Percentiles rank a stretch among this genome's conserved stretches.
Evolutionary conservation across 2,329 filamentous ascomycete genomes (phyloP).

Genomic region (Arthrobotrys megalospora): DNA sequence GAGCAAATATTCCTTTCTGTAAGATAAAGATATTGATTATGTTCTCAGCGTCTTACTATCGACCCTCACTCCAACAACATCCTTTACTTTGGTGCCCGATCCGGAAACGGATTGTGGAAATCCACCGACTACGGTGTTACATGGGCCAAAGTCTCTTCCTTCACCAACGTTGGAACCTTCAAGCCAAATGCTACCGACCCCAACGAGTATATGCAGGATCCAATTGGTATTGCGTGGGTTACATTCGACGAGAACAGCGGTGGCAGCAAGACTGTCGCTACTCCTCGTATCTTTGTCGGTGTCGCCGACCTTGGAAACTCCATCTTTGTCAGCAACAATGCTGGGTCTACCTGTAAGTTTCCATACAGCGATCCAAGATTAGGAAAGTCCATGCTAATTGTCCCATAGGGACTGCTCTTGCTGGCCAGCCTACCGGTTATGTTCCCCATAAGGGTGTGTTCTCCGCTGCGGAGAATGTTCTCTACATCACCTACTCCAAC

Average conservation of each 20-base stretch:
- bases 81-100: slow-evolving; percentile 74
- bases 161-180: slow-evolving; percentile 72
- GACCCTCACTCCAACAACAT: slow-evolving; percentile 74
- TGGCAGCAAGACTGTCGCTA: slow-evolving; percentile 68
- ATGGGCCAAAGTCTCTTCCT: slow-evolving; percentile 72
- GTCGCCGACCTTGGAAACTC: slow-evolving; percentile 72
- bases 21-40: background rate
- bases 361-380: too few species aligned
- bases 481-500: slow-evolving; percentile 74
- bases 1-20: background rate
- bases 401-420: slow-evolving; percentile 68
- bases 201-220: slow-evolving; percentile 70
- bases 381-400: background rate
- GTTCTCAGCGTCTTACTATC: slow-evolving; percentile 70
- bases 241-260: slow-evolving; percentile 73
- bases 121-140: slow-evolving; percentile 73
- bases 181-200: slow-evolving; percentile 69
- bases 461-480: slow-evolving; percentile 71
- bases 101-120: slow-evolving; percentile 75
- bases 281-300: slow-evolving; percentile 74
- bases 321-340: slow-evolving; percentile 73
- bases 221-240: slow-evolving; percentile 71
- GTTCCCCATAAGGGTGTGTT: slow-evolving; percentile 73
- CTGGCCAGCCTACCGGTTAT: slow-evolving; percentile 71
- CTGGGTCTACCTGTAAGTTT: slow-evolving; percentile 70